phyloP scores from a whole-genome alignment of 2,329 filamentous ascomycete species.

The Epichloe elymi region DNA sequence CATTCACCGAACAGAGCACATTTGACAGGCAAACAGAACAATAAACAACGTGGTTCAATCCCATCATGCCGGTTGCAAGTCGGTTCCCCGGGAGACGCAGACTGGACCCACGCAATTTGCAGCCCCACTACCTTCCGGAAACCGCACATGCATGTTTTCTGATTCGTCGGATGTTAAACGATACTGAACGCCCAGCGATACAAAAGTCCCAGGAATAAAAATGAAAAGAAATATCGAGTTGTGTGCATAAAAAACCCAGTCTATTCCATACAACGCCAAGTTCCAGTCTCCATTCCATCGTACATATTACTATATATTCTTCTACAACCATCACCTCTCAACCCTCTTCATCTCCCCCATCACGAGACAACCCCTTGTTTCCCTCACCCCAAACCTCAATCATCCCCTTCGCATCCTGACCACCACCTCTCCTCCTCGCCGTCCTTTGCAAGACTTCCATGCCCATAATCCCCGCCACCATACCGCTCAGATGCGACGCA shows the following conservation, averaged over 20 bases:
- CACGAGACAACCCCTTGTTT: neutral
- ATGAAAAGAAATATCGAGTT: too few species aligned
- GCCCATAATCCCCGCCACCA: slow-evolving; percentile 32
- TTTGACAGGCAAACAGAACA: too few species aligned
- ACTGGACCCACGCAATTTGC: neutral
- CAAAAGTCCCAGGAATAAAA: too few species aligned
- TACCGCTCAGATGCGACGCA: slow-evolving; percentile 39
- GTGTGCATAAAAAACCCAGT: neutral
- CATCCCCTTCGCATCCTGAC: slow-evolving; percentile 6
- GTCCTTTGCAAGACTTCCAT: slow-evolving; percentile 20
- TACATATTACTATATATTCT: neutral
- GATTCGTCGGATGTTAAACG: neutral
- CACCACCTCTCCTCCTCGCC: slow-evolving; percentile 7
- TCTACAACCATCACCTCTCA: neutral
- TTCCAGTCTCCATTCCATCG: neutral
- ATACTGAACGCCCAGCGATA: too few species aligned
- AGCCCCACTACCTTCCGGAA: slow-evolving; percentile 4
- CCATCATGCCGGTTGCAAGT: neutral
- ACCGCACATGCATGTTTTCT: neutral
- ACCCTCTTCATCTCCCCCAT: neutral
- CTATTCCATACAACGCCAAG: neutral
- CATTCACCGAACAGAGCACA: too few species aligned
- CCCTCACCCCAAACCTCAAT: slow-evolving; percentile 6
- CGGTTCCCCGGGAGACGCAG: slow-evolving; percentile 6
- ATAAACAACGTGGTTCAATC: too few species aligned